Evolutionary conservation across 1,284 basidiomycete species (phyloP).

Genomic region (Cutaneotrichosporon spelunceum): DNA sequence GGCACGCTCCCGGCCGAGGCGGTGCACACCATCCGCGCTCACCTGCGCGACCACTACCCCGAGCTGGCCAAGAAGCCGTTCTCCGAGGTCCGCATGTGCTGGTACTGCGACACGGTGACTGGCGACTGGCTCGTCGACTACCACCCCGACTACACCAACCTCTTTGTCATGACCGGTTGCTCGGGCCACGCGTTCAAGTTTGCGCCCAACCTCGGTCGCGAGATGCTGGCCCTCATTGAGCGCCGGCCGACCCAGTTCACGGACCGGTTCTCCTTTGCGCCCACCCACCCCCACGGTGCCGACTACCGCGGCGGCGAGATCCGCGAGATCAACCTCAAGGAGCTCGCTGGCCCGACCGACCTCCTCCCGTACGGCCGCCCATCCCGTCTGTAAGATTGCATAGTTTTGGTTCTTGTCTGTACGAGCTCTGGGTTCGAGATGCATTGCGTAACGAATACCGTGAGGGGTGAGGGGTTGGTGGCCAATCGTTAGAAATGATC

Average conservation of each 20-base stretch:
- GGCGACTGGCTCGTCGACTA: constrained; percentile 55
- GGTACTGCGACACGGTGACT: constrained; percentile 53
- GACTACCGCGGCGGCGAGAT: constrained; percentile 40
- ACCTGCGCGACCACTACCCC: constrained; percentile 43
- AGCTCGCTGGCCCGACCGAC: constrained; percentile 16
- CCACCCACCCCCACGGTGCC: constrained; percentile 30
- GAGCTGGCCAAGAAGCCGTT: constrained; percentile 48
- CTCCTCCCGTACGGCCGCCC: constrained; percentile 16
- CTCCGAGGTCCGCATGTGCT: constrained; percentile 46
- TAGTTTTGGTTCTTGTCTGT: not conserved
- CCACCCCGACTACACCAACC: constrained; percentile 48
- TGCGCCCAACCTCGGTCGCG: constrained; percentile 71
- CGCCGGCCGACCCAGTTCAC: constrained; percentile 52
- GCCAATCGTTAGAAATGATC: too few species aligned
- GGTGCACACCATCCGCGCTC: constrained; percentile 32
- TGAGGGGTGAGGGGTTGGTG: too few species aligned
- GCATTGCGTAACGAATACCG: not conserved
- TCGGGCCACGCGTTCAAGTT: constrained; percentile 61
- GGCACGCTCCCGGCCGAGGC: constrained; percentile 46
- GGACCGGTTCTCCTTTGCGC: constrained; percentile 58
- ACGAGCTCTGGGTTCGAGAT: not conserved
- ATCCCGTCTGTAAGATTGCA: constrained; percentile 14
- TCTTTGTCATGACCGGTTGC: constrained; percentile 54
- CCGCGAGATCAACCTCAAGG: constrained; percentile 24
- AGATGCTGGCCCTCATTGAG: constrained; percentile 70